Evolutionary conservation across 768 basidiomycete genomes (phyloP).

Genomic region (Phanerochaete carnosa): DNA sequence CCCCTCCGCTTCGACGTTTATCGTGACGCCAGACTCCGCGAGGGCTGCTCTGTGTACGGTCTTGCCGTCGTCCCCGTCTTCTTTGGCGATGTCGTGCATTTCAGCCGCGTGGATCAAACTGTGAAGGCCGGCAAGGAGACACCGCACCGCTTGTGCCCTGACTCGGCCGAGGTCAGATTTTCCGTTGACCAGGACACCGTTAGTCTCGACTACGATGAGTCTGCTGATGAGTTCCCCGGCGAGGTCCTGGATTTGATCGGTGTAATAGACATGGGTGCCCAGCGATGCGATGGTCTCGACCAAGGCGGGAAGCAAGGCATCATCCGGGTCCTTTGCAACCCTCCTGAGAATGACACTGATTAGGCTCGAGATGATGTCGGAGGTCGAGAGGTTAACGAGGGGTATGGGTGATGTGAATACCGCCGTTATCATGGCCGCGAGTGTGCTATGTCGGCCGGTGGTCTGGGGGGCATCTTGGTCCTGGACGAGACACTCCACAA

Average conservation of each 20-base stretch:
- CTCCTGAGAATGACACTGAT: conserved; percentile 71
- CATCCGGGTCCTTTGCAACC: conserved; percentile 55
- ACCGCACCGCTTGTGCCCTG: conserved; percentile 65
- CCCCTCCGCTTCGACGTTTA: conserved; percentile 11
- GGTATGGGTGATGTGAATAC: conserved; percentile 82
- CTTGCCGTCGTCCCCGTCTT: conserved; percentile 22
- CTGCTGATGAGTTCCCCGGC: conserved; percentile 79
- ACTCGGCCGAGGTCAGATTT: conserved; percentile 31
- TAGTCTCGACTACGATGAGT: conserved; percentile 66
- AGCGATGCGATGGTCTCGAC: conserved; percentile 80
- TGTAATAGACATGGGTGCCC: conserved; percentile 91
- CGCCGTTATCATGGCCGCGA: conserved; percentile 76
- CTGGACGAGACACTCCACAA: conserved; percentile 74
- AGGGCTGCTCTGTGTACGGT: conserved; percentile 7
- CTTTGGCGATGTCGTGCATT: conserved; percentile 35
- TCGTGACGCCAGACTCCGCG: conserved; percentile 2
- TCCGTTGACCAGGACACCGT: conserved; percentile 46
- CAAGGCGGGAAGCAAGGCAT: conserved; percentile 61
- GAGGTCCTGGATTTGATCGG: conserved; percentile 93
- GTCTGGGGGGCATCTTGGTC: conserved; percentile 50
- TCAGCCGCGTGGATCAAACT: conserved; percentile 70
- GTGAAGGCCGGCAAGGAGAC: conserved; percentile 63
- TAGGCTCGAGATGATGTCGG: conserved; percentile 81
- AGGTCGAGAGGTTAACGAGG: conserved; percentile 86
- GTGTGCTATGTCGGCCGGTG: conserved; percentile 51